Evolutionary conservation across 805 yeast genomes (phyloP).

Genomic region (Starmera quercuum): DNA sequence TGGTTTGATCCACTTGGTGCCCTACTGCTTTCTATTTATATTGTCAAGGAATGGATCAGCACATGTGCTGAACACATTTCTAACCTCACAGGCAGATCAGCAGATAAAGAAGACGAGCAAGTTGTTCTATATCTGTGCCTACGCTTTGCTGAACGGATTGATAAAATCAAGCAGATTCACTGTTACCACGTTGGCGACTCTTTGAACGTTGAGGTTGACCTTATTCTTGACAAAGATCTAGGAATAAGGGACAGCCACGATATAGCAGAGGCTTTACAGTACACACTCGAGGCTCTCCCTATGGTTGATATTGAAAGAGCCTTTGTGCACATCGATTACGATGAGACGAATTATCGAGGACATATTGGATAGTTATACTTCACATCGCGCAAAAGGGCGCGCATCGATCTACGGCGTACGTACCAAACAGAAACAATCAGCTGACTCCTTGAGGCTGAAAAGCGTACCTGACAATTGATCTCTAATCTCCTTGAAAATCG

Average conservation of each 20-base stretch:
- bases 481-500: no score
- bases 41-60: slow-evolving; percentile 53
- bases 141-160: slow-evolving; percentile 62
- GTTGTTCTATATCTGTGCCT: slow-evolving; percentile 59
- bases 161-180: slow-evolving; percentile 55
- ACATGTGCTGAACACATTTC: slow-evolving; percentile 67
- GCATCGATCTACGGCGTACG: not conserved
- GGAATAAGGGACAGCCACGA: slow-evolving; percentile 66
- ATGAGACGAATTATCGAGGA: slow-evolving; percentile 30
- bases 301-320: slow-evolving; percentile 72
- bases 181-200: slow-evolving; percentile 78
- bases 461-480: no score
- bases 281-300: slow-evolving; percentile 71
- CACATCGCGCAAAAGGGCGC: not conserved
- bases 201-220: slow-evolving; percentile 68
- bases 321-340: slow-evolving; percentile 70
- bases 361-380: slow-evolving; percentile 24
- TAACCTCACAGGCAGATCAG: slow-evolving; percentile 69
- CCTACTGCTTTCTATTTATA: slow-evolving; percentile 48
- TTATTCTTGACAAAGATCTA: slow-evolving; percentile 46
- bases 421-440: no score
- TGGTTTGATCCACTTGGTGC: slow-evolving; percentile 80
- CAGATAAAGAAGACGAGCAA: slow-evolving; percentile 53
- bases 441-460: no score
- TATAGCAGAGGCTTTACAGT: slow-evolving; percentile 74